Evolutionary conservation across 2,329 filamentous ascomycete genomes (phyloP).

Genomic region (Colletotrichum acutatum): DNA sequence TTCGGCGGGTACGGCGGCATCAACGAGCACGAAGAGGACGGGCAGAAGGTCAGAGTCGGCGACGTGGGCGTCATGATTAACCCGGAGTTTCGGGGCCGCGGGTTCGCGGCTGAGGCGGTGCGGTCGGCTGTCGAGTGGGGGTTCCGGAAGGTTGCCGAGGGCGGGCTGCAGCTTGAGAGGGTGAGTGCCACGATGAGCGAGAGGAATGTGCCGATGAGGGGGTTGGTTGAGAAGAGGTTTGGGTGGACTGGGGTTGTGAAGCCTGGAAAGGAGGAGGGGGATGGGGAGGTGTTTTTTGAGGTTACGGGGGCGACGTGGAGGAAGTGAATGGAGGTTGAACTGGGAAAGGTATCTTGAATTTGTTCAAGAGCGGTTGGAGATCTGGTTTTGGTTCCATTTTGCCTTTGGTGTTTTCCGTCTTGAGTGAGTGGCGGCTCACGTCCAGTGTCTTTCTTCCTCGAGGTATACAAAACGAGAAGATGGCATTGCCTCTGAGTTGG

Average conservation of each 20-base stretch:
- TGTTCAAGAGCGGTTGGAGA: too few relatives aligned
- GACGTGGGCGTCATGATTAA: slow-evolving; percentile 44
- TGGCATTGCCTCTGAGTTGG: too few relatives aligned
- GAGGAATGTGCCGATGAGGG: slow-evolving; percentile 41
- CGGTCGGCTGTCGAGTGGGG: slow-evolving; percentile 42
- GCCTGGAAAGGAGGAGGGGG: slow-evolving; percentile 32
- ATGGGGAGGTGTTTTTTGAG: slow-evolving; percentile 41
- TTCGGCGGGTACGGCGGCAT: slow-evolving; percentile 45
- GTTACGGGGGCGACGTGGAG: slow-evolving; percentile 38
- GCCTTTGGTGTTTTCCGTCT: too few relatives aligned
- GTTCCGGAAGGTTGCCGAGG: slow-evolving; percentile 36
- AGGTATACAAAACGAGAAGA: too few relatives aligned
- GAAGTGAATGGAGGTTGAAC: not conserved
- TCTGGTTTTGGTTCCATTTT: too few relatives aligned
- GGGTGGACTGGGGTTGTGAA: slow-evolving; percentile 37
- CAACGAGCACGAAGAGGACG: slow-evolving; percentile 38
- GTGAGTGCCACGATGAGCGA: slow-evolving; percentile 41
- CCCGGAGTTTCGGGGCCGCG: slow-evolving; percentile 38
- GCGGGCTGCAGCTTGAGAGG: slow-evolving; percentile 43
- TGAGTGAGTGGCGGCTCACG: too few relatives aligned
- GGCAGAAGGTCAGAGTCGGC: slow-evolving; percentile 37
- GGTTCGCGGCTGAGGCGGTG: slow-evolving; percentile 42
- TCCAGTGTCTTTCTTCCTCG: too few relatives aligned
- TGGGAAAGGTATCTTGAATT: too few relatives aligned
- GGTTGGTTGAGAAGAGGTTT: slow-evolving; percentile 39